Conservation (phyloP, 768 basidiomycete species). For the Boletus patriciae region DNA sequence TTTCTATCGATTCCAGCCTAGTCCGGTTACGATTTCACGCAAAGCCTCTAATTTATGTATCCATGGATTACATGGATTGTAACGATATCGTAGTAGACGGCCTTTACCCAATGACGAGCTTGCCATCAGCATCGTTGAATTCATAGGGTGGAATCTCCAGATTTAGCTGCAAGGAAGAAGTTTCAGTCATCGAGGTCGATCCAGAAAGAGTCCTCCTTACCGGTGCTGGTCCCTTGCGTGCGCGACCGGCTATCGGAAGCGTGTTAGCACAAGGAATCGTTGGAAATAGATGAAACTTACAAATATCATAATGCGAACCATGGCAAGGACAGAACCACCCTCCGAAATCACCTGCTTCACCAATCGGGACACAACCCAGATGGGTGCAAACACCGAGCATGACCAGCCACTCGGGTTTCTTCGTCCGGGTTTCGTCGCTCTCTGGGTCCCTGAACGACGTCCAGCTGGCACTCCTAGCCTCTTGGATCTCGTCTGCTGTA, state of each 20-base stretch:
- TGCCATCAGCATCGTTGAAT: constrained; percentile 84
- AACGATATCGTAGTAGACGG: constrained; percentile 4
- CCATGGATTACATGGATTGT: constrained; percentile 20
- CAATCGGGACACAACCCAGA: constrained; percentile 97
- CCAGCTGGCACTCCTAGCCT: constrained; percentile 84
- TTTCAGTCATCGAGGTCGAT: constrained; percentile 8
- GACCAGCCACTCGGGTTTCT: constrained; percentile 96
- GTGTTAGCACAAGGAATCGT: constrained; percentile 12
- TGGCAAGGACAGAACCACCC: constrained; percentile 99
- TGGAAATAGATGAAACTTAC: constrained; percentile 45
- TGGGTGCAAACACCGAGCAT: constrained; percentile 96
- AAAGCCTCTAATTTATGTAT: constrained; percentile 25
- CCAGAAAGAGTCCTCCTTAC: constrained; percentile 44
- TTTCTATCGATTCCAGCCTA: not conserved
- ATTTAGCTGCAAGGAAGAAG: constrained; percentile 61
- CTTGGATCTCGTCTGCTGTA: constrained; percentile 86
- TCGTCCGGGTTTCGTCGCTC: constrained; percentile 80
- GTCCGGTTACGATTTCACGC: constrained; percentile 3
- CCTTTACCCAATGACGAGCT: constrained; percentile 78
- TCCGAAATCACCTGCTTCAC: constrained; percentile 94
- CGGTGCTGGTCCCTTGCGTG: constrained; percentile 95
- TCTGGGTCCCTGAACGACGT: constrained; percentile 90
- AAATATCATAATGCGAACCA: constrained; percentile 98
- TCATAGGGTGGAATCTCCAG: constrained; percentile 89
- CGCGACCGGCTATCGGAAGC: constrained; percentile 71